Base-by-base conservation (phyloP, 108 stramenopile genomes). In the Phaeodactylum tricornutum region DNA sequence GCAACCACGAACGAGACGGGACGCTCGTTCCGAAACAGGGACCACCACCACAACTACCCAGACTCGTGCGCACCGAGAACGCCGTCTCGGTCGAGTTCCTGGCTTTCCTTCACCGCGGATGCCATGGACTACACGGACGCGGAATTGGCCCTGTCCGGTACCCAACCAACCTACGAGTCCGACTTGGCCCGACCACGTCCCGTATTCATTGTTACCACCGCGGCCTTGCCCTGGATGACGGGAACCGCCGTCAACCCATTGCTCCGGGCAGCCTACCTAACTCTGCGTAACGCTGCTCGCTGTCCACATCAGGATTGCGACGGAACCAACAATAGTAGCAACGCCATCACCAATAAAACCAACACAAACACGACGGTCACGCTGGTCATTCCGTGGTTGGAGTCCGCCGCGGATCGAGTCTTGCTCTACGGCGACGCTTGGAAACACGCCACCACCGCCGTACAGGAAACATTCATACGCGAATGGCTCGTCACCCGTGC, bases 181-280 rank as follows among this genome's bases (percentile, higher is more conserved):
- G 67, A 80, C 47, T 50, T 85, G 39, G 61, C 63, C 34, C 43
- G 30, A 17, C 44, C 55, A 20, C 42, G 61, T 21, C 51, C 41
- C 4, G 38, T 49, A 24, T 55, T 37, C 37, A 48, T 81, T 28
- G 69, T 81, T 12, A 80, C 80, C 2, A 81, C 80, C 12, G 76
- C 77, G 26, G 64, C 79, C 19, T 61, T 86, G 31, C 84, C 84
- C 19, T 86, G 84, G 84, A 66, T 80, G 70, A 86, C 84, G 16
- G 87, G 87, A 7, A 81, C 79, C 25, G 74, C 77, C 15, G 66
- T 86, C 9, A 81, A 86, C 55, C 84, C 84, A 20, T 31, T 81
- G 9, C 57, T 86, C 19, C 58, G 84, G 8, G 84, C 80, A 8
- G 71, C 60, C 0, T 49, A 79, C 1, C 53, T 45, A 19, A 54